Conservation (phyloP, 108 stramenopile genomes). For the Parietichytrium sp. region DNA sequence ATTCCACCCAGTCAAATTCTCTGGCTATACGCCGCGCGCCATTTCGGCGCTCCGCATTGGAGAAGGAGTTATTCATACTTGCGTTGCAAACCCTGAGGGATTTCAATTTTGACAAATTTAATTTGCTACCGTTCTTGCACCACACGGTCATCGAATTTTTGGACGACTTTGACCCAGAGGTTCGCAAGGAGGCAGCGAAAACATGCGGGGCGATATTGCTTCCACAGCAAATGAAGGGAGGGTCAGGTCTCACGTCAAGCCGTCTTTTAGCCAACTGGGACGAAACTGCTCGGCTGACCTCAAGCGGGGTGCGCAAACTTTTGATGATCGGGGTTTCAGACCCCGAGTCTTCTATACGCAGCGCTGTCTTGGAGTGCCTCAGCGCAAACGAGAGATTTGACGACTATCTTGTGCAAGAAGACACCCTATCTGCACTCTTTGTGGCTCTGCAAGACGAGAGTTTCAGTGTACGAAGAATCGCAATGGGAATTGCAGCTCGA, state of each 20-base stretch:
- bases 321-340: constrained; percentile 79
- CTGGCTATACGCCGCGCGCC: neutral
- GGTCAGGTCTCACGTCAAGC: neutral
- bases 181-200: constrained; percentile 40
- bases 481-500: constrained; percentile 77
- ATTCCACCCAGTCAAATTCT: neutral
- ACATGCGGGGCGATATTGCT: constrained; percentile 14
- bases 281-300: constrained; percentile 69
- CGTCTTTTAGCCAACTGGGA: constrained; percentile 63
- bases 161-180: constrained; percentile 19
- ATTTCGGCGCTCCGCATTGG: too few relatives aligned
- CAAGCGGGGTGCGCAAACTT: constrained; percentile 65
- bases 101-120: neutral
- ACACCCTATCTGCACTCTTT: constrained; percentile 76
- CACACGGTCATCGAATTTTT: constrained; percentile 42
- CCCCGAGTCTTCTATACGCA: constrained; percentile 73
- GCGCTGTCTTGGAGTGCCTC: constrained; percentile 75
- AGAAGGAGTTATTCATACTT: neutral
- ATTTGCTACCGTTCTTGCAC: constrained; percentile 40
- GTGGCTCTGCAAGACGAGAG: constrained; percentile 82
- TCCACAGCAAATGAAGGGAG: neutral
- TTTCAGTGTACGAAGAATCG: constrained; percentile 73
- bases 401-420: constrained; percentile 72
- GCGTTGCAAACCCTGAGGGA: constrained; percentile 33
- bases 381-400: constrained; percentile 73